Evolutionary conservation across 2,329 filamentous ascomycete genomes (phyloP).

Genomic region (Fusarium brachygibbosum): DNA sequence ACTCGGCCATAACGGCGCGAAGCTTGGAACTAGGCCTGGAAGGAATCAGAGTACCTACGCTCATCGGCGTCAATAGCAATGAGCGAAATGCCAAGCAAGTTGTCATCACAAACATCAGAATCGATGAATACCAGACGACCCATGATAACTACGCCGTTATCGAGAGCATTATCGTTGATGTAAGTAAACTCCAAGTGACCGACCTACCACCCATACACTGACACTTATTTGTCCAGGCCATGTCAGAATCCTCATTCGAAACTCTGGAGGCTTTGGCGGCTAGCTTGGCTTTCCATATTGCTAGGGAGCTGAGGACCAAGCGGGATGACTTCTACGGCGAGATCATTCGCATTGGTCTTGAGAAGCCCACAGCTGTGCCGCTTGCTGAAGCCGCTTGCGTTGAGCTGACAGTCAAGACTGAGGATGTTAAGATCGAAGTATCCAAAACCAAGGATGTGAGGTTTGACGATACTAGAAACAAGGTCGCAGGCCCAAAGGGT

Average conservation of each 20-base stretch:
- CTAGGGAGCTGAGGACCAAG: slow-evolving; percentile 57
- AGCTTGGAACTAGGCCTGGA: slow-evolving; percentile 63
- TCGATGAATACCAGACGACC: slow-evolving; percentile 65
- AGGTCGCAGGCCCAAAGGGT: slow-evolving; percentile 5
- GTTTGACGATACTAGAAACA: slow-evolving; percentile 29
- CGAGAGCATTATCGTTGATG: slow-evolving; percentile 73
- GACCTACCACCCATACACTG: background rate
- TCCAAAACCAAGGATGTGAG: slow-evolving; percentile 23
- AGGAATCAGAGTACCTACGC: slow-evolving; percentile 72
- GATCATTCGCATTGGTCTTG: slow-evolving; percentile 71
- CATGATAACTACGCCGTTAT: slow-evolving; percentile 68
- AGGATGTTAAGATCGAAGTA: slow-evolving; percentile 42
- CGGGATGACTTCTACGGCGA: slow-evolving; percentile 54
- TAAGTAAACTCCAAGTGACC: slow-evolving; percentile 54
- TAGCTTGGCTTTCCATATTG: slow-evolving; percentile 61
- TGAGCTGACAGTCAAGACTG: slow-evolving; percentile 60
- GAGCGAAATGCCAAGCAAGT: slow-evolving; percentile 77
- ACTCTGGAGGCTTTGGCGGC: slow-evolving; percentile 73
- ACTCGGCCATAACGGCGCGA: slow-evolving; percentile 46
- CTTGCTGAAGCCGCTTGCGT: slow-evolving; percentile 79
- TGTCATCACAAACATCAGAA: slow-evolving; percentile 71
- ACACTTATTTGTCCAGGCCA: slow-evolving; percentile 55
- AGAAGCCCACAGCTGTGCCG: slow-evolving; percentile 80
- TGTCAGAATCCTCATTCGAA: slow-evolving; percentile 70
- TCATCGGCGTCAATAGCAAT: slow-evolving; percentile 80